These are phyloP conservation scores for Mycena galopus DNA, from an alignment of 768 basidiomycete genomes.

Conservation along the genomic window DNA sequence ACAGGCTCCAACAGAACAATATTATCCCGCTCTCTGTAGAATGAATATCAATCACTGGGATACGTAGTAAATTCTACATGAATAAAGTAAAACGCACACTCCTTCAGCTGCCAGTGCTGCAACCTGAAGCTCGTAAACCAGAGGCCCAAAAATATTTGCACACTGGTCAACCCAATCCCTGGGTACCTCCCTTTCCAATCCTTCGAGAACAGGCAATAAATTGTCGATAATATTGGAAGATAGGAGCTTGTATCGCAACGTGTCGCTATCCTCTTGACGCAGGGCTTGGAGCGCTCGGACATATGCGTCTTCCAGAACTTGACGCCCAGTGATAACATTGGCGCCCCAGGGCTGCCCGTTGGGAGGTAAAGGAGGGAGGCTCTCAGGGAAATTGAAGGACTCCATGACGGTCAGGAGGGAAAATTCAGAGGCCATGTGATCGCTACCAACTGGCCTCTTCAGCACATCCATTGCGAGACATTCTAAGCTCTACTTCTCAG, in stretches of 20 bases:
- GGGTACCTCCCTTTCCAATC: neutral
- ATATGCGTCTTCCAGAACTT: neutral
- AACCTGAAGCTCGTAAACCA: neutral
- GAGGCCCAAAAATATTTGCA: neutral
- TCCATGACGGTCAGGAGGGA: neutral
- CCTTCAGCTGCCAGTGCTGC: neutral
- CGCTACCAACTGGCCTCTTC: neutral
- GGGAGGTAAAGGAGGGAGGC: neutral
- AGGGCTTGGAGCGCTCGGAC: neutral
- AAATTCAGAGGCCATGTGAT: neutral
- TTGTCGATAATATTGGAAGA: neutral
- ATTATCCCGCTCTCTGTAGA: neutral
- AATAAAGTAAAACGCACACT: neutral
- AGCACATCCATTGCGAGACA: neutral
- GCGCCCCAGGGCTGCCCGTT: neutral
- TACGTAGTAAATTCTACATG: neutral
- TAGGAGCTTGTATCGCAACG: neutral
- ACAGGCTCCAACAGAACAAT: neutral
- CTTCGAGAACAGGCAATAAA: neutral
- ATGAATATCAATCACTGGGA: neutral
- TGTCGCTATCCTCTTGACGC: slow-evolving; percentile 1
- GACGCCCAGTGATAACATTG: neutral
- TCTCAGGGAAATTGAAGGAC: neutral
- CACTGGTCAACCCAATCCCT: neutral
- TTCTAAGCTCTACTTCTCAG: neutral